Percentiles rank a stretch among this genome's conserved stretches.
These are phyloP conservation scores for Pseudotulostoma volvatum DNA, from an alignment of 495 filamentous ascomycete genomes.

Conservation along the genomic window DNA sequence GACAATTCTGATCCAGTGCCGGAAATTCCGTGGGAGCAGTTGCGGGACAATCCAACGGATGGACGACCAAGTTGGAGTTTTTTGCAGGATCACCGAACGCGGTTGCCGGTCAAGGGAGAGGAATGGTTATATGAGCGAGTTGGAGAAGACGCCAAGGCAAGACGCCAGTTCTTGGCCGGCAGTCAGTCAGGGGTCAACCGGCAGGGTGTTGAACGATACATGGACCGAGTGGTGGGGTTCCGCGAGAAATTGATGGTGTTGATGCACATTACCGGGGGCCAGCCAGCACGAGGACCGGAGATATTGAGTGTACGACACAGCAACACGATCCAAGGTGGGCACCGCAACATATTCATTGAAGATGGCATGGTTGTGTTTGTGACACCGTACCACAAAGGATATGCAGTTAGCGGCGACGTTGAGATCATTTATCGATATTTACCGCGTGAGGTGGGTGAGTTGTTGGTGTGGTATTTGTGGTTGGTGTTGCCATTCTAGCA, in stretches of 20 bases:
- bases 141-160: neutral
- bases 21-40: neutral
- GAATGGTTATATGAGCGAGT: conserved; percentile 3
- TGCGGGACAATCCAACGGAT: conserved; percentile 3
- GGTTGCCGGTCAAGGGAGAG: conserved; percentile 1
- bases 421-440: neutral
- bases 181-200: neutral
- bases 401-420: neutral
- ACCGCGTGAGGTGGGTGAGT: conserved; percentile 5
- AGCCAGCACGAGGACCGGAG: conserved; percentile 14
- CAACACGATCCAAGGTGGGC: conserved; percentile 12
- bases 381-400: conserved; percentile 1
- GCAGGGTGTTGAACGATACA: neutral
- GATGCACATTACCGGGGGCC: conserved; percentile 10
- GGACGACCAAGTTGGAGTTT: conserved; percentile 5
- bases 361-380: conserved; percentile 1
- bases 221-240: conserved; percentile 4
- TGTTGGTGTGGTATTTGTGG: conserved; percentile 13
- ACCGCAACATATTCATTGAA: conserved; percentile 4
- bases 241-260: conserved; percentile 11
- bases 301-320: conserved; percentile 11
- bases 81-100: conserved; percentile 3
- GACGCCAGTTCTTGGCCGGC: neutral
- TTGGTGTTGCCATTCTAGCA: conserved; percentile 6
- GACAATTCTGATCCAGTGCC: neutral